These are phyloP conservation scores for Melanogaster broomeanus DNA, from an alignment of 768 basidiomycete genomes.

Conservation along the genomic window DNA sequence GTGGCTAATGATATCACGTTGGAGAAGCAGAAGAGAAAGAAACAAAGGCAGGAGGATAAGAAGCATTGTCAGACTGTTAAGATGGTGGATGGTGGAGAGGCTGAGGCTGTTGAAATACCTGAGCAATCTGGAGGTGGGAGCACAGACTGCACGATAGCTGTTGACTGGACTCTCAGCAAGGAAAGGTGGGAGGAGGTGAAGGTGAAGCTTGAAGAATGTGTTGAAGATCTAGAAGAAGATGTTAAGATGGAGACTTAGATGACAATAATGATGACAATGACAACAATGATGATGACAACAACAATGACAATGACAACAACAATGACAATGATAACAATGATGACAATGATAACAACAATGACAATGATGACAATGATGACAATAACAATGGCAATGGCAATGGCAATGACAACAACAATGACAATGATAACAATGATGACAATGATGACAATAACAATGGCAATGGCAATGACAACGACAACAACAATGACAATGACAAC, in stretches of 20 bases:
- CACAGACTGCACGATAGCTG: conserved; percentile 73
- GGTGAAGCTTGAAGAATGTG: conserved; percentile 46
- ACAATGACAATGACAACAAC: too few species aligned
- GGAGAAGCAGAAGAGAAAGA: conserved; percentile 72
- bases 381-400: too few species aligned
- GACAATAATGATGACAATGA: conserved; percentile 30
- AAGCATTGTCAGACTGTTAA: conserved; percentile 34
- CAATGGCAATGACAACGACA: too few species aligned
- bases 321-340: too few species aligned
- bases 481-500: too few species aligned
- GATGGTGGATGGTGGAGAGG: conserved; percentile 36
- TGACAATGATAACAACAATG: too few species aligned
- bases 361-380: too few species aligned
- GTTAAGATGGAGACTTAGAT: conserved; percentile 32
- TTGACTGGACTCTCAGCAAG: conserved; percentile 97
- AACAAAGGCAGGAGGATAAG: conserved; percentile 53
- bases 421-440: too few species aligned
- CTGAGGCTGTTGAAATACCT: conserved; percentile 37
- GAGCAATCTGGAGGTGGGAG: conserved; percentile 36
- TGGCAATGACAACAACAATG: too few species aligned
- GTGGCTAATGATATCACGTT: conserved; percentile 54
- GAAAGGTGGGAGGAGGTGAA: conserved; percentile 87
- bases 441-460: too few species aligned
- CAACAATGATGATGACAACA: too few species aligned
- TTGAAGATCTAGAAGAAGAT: conserved; percentile 30